Evolutionary conservation across 148 eudicot species (phyloP), one percentile per base, ranked within the genome.

Genomic region (Cornus florida): DNA sequence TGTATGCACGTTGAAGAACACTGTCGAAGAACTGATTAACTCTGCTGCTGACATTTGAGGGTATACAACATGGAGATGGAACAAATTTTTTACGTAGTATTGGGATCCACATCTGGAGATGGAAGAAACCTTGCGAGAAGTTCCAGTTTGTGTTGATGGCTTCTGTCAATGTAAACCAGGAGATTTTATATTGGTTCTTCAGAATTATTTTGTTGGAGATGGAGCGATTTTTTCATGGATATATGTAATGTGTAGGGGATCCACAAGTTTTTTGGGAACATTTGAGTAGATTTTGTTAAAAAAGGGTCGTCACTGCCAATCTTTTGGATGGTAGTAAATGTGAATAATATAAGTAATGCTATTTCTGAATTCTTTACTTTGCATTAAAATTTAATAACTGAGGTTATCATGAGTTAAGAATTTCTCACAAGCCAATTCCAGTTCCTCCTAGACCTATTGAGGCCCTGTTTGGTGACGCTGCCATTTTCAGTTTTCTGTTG

Each of bases 131-230:
- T 6, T 5, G 17, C 14, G 16, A 9, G 31, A 46, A 19, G 20
- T 76, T 24, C 64, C 19, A 31, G 32, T 67, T 13, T 48, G 28
- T 67, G 64, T 76, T 67, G 79, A 35, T 68, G 72, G 46, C 66
- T 48, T 65, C 31, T 76, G 67, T 76, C 43, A 67, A 46, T 11
- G 17, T 67, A 43, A 22, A 23, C n/a, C 13, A 1, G 59, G 10
- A 5, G 24, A 41, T 20, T 66, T 46, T 76, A 14, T 43, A 66
- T 11, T 46, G 19, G 71, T 67, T 28, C 62, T 48, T 76, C 16
- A 43, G n/a, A 67, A 67, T 76, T 31, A 64, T 69, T 28, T 65
- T 28, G 14, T 6, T 22, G 38, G 24, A 53, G 59, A 41, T 43
- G 38, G 38, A 35, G 38, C 38, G 38, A 35, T 35, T 35, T 35